A percentile compares a stretch with the other conserved stretches of the same genome.
Evolutionary conservation across 441 rosid species (phyloP).

Genomic region (Jatropha podagrica): DNA sequence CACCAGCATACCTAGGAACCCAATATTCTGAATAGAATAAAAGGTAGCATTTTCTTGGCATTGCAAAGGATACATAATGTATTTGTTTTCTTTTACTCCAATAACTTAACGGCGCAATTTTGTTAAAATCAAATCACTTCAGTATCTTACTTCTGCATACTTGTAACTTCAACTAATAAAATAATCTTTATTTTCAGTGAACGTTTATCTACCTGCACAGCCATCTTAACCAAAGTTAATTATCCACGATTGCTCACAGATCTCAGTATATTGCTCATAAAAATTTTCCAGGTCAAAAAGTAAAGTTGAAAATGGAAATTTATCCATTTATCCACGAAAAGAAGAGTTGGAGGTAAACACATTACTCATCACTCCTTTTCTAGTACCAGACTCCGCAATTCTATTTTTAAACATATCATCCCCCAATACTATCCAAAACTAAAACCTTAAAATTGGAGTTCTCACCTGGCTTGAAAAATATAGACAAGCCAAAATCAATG

Average conservation of each 20-base stretch:
- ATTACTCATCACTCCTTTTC: background rate
- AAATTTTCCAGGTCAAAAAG: background rate
- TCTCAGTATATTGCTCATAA: background rate
- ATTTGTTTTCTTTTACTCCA: background rate
- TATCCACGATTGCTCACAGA: background rate
- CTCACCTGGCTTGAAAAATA: conserved; percentile 97
- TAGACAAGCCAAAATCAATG: conserved; percentile 96
- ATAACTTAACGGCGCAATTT: background rate
- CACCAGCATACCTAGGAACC: background rate
- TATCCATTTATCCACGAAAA: background rate
- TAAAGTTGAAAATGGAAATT: background rate
- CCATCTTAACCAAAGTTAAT: background rate
- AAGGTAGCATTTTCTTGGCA: background rate
- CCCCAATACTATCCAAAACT: background rate
- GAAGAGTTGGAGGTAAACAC: background rate
- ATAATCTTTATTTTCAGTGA: background rate
- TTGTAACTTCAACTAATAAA: background rate
- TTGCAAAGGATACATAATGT: background rate
- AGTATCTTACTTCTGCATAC: background rate
- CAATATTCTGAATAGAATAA: background rate
- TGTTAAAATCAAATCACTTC: background rate
- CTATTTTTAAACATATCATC: background rate
- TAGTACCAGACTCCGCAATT: background rate
- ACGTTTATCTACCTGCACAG: background rate
- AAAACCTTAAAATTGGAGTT: background rate